Evolutionary conservation across 2,329 filamentous ascomycete genomes (phyloP), one percentile per base, ranked within the genome.

Genomic region (Akanthomyces muscarius): DNA sequence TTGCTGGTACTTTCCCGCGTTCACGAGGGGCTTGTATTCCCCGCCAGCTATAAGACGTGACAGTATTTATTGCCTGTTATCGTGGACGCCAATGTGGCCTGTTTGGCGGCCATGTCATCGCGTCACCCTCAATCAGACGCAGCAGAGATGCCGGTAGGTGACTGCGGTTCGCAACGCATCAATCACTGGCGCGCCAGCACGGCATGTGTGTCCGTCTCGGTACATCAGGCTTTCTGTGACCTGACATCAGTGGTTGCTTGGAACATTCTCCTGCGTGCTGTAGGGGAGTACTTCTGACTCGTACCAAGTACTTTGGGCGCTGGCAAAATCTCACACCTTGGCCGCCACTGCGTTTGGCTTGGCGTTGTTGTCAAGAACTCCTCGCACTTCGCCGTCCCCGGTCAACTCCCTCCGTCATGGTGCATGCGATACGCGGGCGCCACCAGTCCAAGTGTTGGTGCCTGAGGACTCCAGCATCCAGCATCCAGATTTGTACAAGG

Each of bases 341-440:
- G 21, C 45, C 33, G 21, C 36, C 23, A 60, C 57, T 33, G 36
- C 47, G 38, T 60, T 57, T 51, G 57, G 57, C 57, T 61, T 61
- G 58, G 58, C 50, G 58, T 54, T n/a, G 5, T 41, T 5, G 36
- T 4, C n/a, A n/a, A 21, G 55, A 38, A 50, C 5, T 36, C 5
- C 33, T 36, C 33, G n/a, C 18, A 36, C 11, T 21, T 53, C 8
- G n/a, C 18, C 30, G 14, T 36, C 53, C n/a, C 23, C 14, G 28
- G 16, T 23, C 16, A n/a, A 11, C n/a, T 30, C n/a, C 18, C 30
- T 56, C 41, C 36, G 44, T 58, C 44, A 58, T 50, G 44, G 18
- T 56, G 45, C 55, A 28, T 50, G n/a, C 44, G 33, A 57, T 55
- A 42, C 36, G n/a, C 44, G 28, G 18, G 41, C 42, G 44, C 21